Evolutionary conservation across 2,329 filamentous ascomycete species (phyloP), one percentile per base, ranked within the genome.

Genomic region (Aspergillus sp.): DNA sequence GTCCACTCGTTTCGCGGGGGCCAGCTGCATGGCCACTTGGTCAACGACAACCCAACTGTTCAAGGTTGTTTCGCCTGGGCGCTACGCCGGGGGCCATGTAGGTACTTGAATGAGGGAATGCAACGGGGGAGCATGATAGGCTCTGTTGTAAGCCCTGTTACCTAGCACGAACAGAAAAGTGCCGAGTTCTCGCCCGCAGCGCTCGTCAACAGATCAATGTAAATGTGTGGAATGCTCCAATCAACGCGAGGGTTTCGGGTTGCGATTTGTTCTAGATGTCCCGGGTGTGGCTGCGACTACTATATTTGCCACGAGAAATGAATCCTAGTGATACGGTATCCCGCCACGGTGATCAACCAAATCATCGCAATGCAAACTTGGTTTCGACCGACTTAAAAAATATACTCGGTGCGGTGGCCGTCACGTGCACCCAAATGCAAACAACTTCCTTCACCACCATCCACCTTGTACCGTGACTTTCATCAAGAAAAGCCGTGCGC

Each of bases 11-110:
- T 62, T 62, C 63, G 57, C 55, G 53, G 44, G 61, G 56, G 58
- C 53, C 55, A 53, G 48, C 64, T 66, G 64, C 64, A 66, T 58
- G 63, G 62, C 63, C 64, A 66, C 62, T 64, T 65, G 64, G 61
- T 62, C 63, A 49, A 53, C 42, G 32, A 55, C 56, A 34, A 39
- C 48, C 60, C 54, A 48, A 55, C 57, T 61, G 49, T 51, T 52
- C 43, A 30, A 30, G 26, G 26, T 30, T 30, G 26, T 30, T 55
- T 50, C 45, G 49, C 55, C 26, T 54, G 53, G 58, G 56, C 54
- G 34, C 58, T 48, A 57, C 55, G 58, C 55, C 52, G 49, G 55
- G 50, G 48, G 34, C 56, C 57, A 57, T 65, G 60, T 62, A 65
- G 61, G 60, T 58, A 62, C 60, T 57, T 55, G 48, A 45, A 53